These are phyloP conservation scores for Aegilops sharonensis DNA, from an alignment of 176 grass and related monocot genomes.

Conservation along the genomic window DNA sequence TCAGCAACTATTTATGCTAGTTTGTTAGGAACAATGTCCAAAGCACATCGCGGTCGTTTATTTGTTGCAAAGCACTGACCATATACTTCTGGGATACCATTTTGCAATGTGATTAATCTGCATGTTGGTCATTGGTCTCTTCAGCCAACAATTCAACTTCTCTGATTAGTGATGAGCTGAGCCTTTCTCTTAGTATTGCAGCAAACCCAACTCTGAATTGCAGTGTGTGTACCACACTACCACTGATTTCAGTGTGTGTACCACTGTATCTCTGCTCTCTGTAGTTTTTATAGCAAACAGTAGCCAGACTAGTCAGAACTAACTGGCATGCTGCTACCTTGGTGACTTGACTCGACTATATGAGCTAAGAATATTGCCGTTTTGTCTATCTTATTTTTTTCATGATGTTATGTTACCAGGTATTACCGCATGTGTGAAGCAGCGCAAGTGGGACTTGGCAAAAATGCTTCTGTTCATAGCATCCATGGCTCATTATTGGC, in stretches of 20 bases:
- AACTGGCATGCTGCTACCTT: not conserved
- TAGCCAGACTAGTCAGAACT: not conserved
- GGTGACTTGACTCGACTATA: not conserved
- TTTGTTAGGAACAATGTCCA: not conserved
- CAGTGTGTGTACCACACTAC: not conserved
- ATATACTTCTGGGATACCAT: constrained; percentile 22
- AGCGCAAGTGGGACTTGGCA: constrained; percentile 91
- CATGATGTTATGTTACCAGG: constrained; percentile 41
- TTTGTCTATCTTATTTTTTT: constrained; percentile 20
- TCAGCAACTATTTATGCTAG: not conserved
- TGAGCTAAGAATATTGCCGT: constrained; percentile 1
- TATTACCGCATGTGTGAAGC: constrained; percentile 99
- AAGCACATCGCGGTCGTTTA: not conserved
- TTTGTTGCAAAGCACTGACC: not conserved
- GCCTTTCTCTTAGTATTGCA: not conserved
- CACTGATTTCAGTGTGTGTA: constrained; percentile 4
- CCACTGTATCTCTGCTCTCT: not conserved
- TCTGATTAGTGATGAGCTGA: constrained; percentile 5
- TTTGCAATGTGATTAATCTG: not conserved
- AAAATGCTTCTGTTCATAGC: constrained; percentile 96
- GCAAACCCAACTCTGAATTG: not conserved
- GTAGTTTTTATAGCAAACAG: not conserved
- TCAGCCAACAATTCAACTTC: not conserved
- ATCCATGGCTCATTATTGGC: constrained; percentile 97
- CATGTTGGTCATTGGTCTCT: not conserved